A percentile compares a stretch with the other conserved stretches of the same genome.
Conservation (phyloP, 2,329 filamentous ascomycete species). For the Ceratocystis huliohia region DNA sequence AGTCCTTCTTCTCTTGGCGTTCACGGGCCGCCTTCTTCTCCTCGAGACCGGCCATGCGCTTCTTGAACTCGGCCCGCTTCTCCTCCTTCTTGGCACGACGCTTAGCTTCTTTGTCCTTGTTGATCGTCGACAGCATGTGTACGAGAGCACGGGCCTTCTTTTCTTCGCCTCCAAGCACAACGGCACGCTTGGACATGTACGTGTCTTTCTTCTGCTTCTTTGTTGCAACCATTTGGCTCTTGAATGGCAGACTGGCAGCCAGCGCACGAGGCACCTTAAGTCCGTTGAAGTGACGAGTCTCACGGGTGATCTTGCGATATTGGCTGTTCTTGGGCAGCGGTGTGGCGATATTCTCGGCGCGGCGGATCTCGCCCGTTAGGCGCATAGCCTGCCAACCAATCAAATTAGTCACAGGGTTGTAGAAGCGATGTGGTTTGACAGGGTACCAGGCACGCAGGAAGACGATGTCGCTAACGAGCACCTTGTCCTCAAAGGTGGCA, state of each 20-base stretch:
- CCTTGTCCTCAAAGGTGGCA: conserved; percentile 97
- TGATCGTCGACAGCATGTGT: conserved; percentile 81
- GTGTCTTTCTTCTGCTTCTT: conserved; percentile 68
- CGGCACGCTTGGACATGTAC: conserved; percentile 90
- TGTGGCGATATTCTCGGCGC: conserved; percentile 59
- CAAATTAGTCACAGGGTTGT: conserved; percentile 90
- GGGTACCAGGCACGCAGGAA: conserved; percentile 96
- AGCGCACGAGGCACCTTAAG: conserved; percentile 65
- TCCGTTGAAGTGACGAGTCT: conserved; percentile 63
- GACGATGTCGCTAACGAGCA: conserved; percentile 90
- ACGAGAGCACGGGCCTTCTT: conserved; percentile 76
- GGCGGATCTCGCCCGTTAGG: conserved; percentile 80
- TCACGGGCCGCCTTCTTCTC: conserved; percentile 80
- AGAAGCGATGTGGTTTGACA: conserved; percentile 87
- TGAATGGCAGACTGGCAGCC: conserved; percentile 78
- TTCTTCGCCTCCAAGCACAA: conserved; percentile 78
- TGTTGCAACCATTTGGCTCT: conserved; percentile 74
- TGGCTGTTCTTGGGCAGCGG: conserved; percentile 73
- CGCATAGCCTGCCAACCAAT: conserved; percentile 91
- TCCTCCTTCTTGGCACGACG: conserved; percentile 77
- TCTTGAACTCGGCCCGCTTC: conserved; percentile 63
- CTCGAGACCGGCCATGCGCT: conserved; percentile 66
- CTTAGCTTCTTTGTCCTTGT: conserved; percentile 84
- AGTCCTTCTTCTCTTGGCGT: conserved; percentile 85
- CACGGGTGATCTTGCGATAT: conserved; percentile 59